These are phyloP conservation scores for Pythium myriotylum DNA, from an alignment of 352 stramenopile species.

Conservation along the genomic window DNA sequence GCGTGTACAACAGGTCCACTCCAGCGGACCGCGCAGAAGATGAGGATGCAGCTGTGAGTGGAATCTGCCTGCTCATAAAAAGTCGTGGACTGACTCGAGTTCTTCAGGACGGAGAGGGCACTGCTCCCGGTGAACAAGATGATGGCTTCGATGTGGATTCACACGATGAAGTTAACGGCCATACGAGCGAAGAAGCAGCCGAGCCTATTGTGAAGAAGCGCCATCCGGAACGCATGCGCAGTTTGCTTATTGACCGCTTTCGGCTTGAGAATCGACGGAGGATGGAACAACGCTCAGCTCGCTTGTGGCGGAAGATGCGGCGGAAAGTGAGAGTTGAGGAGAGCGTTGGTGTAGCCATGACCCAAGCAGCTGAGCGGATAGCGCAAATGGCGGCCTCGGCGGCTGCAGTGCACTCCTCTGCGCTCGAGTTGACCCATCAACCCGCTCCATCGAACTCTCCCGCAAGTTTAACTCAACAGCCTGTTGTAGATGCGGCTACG, in stretches of 20 bases:
- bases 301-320: constrained; percentile 60
- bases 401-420: not conserved
- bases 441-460: not conserved
- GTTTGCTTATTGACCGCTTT: constrained; percentile 48
- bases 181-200: constrained; percentile 21
- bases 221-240: constrained; percentile 21
- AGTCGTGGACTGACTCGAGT: not conserved
- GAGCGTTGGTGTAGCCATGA: constrained; percentile 54
- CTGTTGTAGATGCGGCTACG: not conserved
- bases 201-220: not conserved
- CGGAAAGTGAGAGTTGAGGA: constrained; percentile 65
- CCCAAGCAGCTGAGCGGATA: constrained; percentile 39
- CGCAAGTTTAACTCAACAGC: not conserved
- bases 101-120: not conserved
- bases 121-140: not conserved
- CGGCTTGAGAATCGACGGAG: constrained; percentile 55
- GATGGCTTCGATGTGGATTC: not conserved
- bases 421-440: not conserved
- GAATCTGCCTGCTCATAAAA: not conserved
- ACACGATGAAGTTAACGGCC: constrained; percentile 17
- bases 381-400: constrained; percentile 32
- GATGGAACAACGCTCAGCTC: constrained; percentile 58
- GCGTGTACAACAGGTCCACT: constrained; percentile 56
- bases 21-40: not conserved
- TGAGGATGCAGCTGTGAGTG: not conserved